phyloP scores from a whole-genome alignment of 2,329 filamentous ascomycete species.

The Claviceps spartinae region DNA sequence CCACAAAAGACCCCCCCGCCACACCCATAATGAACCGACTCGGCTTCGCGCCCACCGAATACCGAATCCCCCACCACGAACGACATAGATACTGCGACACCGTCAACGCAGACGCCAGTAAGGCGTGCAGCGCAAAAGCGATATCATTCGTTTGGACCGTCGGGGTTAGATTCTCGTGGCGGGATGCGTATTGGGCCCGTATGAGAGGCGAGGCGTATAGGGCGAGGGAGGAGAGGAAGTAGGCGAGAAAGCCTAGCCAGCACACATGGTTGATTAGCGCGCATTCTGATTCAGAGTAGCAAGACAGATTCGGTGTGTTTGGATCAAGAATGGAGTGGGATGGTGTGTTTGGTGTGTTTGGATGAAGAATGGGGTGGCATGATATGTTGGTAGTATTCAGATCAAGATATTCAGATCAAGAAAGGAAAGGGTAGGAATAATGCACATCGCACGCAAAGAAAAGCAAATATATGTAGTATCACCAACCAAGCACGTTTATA shows the following conservation, averaged over 20 bases:
- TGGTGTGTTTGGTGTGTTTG: too few relatives aligned
- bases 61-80: conserved; percentile 60
- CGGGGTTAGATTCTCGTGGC: conserved; percentile 62
- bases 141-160: conserved; percentile 87
- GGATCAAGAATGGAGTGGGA: too few relatives aligned
- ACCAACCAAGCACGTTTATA: conserved; percentile 49
- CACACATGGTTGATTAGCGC: not conserved
- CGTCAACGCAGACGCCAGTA: conserved; percentile 57
- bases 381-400: too few relatives aligned
- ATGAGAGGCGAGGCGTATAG: conserved; percentile 73
- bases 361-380: too few relatives aligned
- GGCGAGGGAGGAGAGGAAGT: conserved; percentile 58
- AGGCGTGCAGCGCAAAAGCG: conserved; percentile 70
- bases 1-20: conserved; percentile 52
- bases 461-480: not conserved
- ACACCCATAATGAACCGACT: conserved; percentile 54
- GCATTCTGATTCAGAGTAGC: too few relatives aligned
- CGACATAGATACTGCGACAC: conserved; percentile 70
- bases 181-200: conserved; percentile 67
- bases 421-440: too few relatives aligned
- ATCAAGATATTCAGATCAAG: too few relatives aligned
- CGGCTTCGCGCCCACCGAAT: conserved; percentile 39
- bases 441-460: too few relatives aligned
- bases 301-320: too few relatives aligned
- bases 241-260: conserved; percentile 64